These are phyloP conservation scores for Candida ortonii DNA, from an alignment of 805 yeast genomes.

Conservation along the genomic window DNA sequence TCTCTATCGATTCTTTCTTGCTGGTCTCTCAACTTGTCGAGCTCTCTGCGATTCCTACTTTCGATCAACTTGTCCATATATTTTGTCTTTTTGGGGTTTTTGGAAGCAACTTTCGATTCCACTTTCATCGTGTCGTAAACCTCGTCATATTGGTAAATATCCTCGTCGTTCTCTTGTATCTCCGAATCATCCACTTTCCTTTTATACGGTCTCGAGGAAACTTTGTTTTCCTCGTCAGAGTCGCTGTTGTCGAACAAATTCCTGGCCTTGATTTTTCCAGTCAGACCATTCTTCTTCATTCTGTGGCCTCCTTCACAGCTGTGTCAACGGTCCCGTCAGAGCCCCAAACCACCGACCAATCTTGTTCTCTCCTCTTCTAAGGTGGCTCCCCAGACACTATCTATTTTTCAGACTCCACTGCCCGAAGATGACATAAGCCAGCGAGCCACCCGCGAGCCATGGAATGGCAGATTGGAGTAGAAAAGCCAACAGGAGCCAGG, in stretches of 20 bases:
- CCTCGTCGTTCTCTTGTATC: conserved; percentile 1
- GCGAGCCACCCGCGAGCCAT: too few species aligned
- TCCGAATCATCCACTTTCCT: background rate
- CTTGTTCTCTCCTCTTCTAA: too few species aligned
- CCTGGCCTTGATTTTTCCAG: background rate
- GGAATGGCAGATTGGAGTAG: too few species aligned
- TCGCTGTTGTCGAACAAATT: conserved; percentile 1
- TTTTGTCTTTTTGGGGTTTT: conserved; percentile 24
- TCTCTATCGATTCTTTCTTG: conserved; percentile 38
- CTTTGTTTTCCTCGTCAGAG: conserved; percentile 3
- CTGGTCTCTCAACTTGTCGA: conserved; percentile 41
- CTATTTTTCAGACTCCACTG: too few species aligned
- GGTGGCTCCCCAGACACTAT: too few species aligned
- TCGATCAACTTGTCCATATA: conserved; percentile 42
- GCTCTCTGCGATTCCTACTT: conserved; percentile 44
- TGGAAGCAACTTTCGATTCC: conserved; percentile 20
- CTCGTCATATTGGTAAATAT: conserved; percentile 43
- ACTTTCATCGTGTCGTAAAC: conserved; percentile 42
- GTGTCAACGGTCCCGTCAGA: too few species aligned
- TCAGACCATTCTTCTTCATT: background rate
- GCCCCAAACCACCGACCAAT: too few species aligned
- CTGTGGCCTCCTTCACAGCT: conserved; percentile 2
- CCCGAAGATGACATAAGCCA: too few species aligned
- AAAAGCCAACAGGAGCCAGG: too few species aligned
- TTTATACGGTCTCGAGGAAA: conserved; percentile 2